Conservation (phyloP, 139 green algal species). For the Diplosphaera chodatii region DNA sequence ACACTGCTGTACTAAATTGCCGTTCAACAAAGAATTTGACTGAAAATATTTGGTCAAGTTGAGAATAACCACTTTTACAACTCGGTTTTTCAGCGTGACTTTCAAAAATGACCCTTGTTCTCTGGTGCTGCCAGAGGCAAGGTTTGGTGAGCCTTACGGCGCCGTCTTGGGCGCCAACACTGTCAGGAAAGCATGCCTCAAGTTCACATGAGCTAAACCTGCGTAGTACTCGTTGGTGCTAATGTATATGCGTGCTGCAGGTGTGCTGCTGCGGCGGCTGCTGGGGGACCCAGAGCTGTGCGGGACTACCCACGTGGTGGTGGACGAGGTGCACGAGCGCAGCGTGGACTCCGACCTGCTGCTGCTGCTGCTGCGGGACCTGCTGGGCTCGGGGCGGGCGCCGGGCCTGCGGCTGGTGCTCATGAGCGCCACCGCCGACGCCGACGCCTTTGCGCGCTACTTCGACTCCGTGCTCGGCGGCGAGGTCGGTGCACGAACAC, state of each 20-base stretch:
- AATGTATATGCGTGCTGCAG: constrained; percentile 26
- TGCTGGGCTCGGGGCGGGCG: constrained; percentile 29
- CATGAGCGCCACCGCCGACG: constrained; percentile 90
- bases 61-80: too few species aligned
- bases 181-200: too few species aligned
- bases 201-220: too few species aligned
- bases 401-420: constrained; percentile 45
- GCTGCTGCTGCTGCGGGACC: constrained; percentile 69
- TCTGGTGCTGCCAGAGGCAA: too few species aligned
- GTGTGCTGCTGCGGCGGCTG: constrained; percentile 67
- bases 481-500: background rate
- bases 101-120: too few species aligned
- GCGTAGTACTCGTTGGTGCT: too few species aligned
- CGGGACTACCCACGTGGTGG: constrained; percentile 62
- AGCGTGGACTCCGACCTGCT: constrained; percentile 78
- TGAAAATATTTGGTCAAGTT: too few species aligned
- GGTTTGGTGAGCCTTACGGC: too few species aligned
- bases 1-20: too few species aligned
- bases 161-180: too few species aligned
- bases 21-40: too few species aligned
- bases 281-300: constrained; percentile 41
- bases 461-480: constrained; percentile 17
- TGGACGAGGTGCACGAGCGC: constrained; percentile 92
- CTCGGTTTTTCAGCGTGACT: too few species aligned
- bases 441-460: constrained; percentile 81